A percentile compares a stretch with the other conserved stretches of the same genome.
Evolutionary conservation across 306 rosid species (phyloP).

Genomic region (Luffa aegyptiaca): DNA sequence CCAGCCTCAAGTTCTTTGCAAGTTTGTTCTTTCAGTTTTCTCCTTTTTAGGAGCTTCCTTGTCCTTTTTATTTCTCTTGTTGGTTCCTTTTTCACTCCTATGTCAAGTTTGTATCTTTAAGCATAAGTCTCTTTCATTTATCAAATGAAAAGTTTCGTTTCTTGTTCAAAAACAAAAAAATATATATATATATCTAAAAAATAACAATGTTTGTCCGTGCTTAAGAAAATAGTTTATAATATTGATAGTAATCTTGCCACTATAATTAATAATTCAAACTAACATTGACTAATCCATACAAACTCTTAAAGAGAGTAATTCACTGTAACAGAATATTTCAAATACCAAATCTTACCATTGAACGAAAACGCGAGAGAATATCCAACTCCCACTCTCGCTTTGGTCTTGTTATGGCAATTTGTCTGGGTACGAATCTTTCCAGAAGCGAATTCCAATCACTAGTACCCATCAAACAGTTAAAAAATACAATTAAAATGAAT

Average conservation of each 20-base stretch:
- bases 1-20: too few species aligned
- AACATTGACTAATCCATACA: not conserved
- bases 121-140: too few species aligned
- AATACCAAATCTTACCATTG: conserved; percentile 43
- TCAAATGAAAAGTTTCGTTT: too few species aligned
- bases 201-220: not conserved
- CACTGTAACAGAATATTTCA: not conserved
- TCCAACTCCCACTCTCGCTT: conserved; percentile 93
- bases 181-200: not conserved
- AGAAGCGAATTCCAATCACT: conserved; percentile 91
- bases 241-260: not conserved
- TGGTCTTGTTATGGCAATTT: conserved; percentile 81
- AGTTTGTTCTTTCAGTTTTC: too few species aligned
- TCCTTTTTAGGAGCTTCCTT: too few species aligned
- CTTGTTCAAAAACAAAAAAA: too few species aligned
- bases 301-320: not conserved
- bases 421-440: conserved; percentile 79
- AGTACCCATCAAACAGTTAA: conserved; percentile 7
- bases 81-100: too few species aligned
- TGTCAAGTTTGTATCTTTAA: too few species aligned
- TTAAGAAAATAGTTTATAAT: not conserved
- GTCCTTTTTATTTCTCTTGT: too few species aligned
- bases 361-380: conserved; percentile 73
- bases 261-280: not conserved
- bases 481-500: not conserved